These are phyloP conservation scores for Xylaria longipes DNA, from an alignment of 495 filamentous ascomycete genomes.

Conservation along the genomic window DNA sequence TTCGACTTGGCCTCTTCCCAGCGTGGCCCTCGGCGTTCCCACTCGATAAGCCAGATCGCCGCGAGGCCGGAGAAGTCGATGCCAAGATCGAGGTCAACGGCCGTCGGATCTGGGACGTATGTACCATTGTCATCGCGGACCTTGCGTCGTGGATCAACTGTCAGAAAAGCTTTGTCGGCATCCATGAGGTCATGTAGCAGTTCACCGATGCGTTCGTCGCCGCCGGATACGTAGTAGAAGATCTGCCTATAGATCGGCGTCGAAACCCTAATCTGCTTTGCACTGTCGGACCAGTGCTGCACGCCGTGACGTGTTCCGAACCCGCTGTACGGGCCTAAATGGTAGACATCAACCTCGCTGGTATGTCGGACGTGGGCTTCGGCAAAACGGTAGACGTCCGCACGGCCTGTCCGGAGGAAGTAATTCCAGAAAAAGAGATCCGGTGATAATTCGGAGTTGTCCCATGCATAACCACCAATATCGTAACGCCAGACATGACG, in stretches of 20 bases:
- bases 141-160: slow-evolving; percentile 55
- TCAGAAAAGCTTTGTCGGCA: slow-evolving; percentile 49
- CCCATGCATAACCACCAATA: slow-evolving; percentile 60
- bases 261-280: slow-evolving; percentile 58
- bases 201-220: slow-evolving; percentile 54
- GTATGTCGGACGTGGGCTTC: slow-evolving; percentile 57
- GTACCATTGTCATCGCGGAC: slow-evolving; percentile 49
- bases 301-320: slow-evolving; percentile 60
- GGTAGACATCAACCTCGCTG: slow-evolving; percentile 59
- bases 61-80: slow-evolving; percentile 58
- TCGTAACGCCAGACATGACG: slow-evolving; percentile 60
- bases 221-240: slow-evolving; percentile 56
- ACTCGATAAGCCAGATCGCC: slow-evolving; percentile 54
- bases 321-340: slow-evolving; percentile 53
- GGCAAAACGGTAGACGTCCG: slow-evolving; percentile 55
- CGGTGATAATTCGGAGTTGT: slow-evolving; percentile 60
- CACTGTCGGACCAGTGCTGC: slow-evolving; percentile 57
- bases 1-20: slow-evolving; percentile 51
- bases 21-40: slow-evolving; percentile 52
- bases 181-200: slow-evolving; percentile 49
- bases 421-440: slow-evolving; percentile 61
- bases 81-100: slow-evolving; percentile 54
- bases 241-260: slow-evolving; percentile 51
- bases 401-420: slow-evolving; percentile 54
- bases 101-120: slow-evolving; percentile 46